Evolutionary conservation across 805 yeast species (phyloP).

Genomic region (Ogataea kodamae): DNA sequence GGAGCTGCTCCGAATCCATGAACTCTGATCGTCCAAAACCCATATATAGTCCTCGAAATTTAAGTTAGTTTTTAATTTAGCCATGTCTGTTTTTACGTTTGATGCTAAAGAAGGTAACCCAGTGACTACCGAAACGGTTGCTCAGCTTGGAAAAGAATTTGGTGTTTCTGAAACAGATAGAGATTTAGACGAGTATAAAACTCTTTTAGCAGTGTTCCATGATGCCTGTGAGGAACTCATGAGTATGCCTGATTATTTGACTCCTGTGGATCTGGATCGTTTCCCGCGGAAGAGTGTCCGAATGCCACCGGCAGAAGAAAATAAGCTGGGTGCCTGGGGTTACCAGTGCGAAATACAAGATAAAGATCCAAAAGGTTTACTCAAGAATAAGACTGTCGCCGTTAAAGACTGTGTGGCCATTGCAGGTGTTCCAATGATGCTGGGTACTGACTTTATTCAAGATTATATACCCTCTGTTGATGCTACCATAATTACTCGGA

Average conservation of each 20-base stretch:
- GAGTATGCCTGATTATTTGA: constrained; percentile 32
- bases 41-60: no score
- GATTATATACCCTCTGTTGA: constrained; percentile 33
- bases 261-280: constrained; percentile 27
- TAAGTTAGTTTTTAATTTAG: not conserved
- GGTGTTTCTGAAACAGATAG: constrained; percentile 17
- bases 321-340: constrained; percentile 34
- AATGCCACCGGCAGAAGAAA: constrained; percentile 23
- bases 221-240: constrained; percentile 23
- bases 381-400: constrained; percentile 30
- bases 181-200: constrained; percentile 23
- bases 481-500: constrained; percentile 36
- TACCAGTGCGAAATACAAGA: constrained; percentile 25
- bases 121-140: constrained; percentile 21
- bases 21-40: no score
- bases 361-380: constrained; percentile 16
- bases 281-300: constrained; percentile 32
- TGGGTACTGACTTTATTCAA: constrained; percentile 33
- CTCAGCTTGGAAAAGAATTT: constrained; percentile 15
- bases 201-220: constrained; percentile 29
- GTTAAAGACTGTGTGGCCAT: constrained; percentile 35
- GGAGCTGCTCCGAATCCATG: constrained; percentile 9
- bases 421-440: constrained; percentile 34
- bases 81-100: constrained; percentile 31
- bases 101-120: constrained; percentile 22